These are phyloP conservation scores for Saccharomyces hybrid DNA, from an alignment of 1,139 yeast species.

Conservation along the genomic window DNA sequence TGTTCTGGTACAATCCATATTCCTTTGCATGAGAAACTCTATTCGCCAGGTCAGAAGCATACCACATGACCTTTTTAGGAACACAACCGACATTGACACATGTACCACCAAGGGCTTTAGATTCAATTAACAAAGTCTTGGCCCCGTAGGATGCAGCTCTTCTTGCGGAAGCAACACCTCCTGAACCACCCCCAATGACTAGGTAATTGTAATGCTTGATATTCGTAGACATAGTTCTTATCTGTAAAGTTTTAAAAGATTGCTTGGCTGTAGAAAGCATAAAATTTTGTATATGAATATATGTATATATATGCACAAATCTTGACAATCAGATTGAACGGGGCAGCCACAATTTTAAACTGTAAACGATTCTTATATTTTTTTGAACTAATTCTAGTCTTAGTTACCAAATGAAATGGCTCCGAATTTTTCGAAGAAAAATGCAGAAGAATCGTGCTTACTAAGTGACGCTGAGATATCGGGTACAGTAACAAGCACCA, in stretches of 20 bases:
- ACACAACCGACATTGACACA: conserved; percentile 99
- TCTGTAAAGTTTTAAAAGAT: conserved; percentile 1
- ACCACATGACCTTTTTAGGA: conserved; percentile 98
- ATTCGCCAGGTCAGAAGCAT: conserved; percentile 83
- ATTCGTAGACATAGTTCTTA: conserved; percentile 11
- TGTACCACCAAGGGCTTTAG: conserved; percentile 85
- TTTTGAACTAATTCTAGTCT: background rate
- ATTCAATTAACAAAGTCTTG: conserved; percentile 74
- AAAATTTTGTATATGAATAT: background rate
- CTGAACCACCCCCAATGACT: conserved; percentile 99
- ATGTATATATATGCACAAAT: background rate
- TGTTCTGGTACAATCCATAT: conserved; percentile 65
- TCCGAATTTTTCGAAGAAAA: background rate
- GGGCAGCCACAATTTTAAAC: background rate
- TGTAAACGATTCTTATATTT: background rate
- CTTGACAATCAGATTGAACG: no score
- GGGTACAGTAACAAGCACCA: no score
- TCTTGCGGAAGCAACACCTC: conserved; percentile 96
- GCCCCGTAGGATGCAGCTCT: conserved; percentile 94
- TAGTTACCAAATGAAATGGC: background rate
- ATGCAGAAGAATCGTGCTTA: background rate
- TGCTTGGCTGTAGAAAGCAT: conserved; percentile 2
- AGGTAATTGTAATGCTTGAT: conserved; percentile 29
- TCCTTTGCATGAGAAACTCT: conserved; percentile 65
- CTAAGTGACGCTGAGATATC: background rate